phyloP scores from a whole-genome alignment of 148 eudicot genomes.

The Rhododendron mucronatum region DNA sequence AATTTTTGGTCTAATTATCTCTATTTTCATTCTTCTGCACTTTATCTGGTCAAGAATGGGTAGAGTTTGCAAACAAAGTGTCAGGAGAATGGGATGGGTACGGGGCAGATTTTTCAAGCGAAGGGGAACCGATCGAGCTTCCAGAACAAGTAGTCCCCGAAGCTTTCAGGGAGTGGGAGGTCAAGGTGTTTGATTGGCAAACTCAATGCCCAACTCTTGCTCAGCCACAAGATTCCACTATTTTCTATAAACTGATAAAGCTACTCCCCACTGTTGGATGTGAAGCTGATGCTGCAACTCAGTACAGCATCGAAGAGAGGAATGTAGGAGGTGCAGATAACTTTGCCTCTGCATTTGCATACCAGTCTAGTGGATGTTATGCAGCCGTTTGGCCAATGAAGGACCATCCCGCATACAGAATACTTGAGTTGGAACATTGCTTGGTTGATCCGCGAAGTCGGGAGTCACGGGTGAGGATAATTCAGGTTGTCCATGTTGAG shows the following conservation, averaged over 20 bases:
- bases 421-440: slow-evolving; percentile 82
- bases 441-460: slow-evolving; percentile 67
- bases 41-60: slow-evolving; percentile 45
- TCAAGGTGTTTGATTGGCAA: slow-evolving; percentile 93
- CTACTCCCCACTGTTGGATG: slow-evolving; percentile 97
- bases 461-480: slow-evolving; percentile 71
- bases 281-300: slow-evolving; percentile 98
- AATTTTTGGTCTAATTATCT: not conserved
- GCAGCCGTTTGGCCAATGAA: slow-evolving; percentile 51
- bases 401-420: slow-evolving; percentile 22
- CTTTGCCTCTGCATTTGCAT: slow-evolving; percentile 46
- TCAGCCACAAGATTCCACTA: slow-evolving; percentile 21
- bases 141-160: slow-evolving; percentile 85
- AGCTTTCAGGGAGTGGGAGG: slow-evolving; percentile 96
- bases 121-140: slow-evolving; percentile 73
- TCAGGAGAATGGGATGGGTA: slow-evolving; percentile 99
- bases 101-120: slow-evolving; percentile 76
- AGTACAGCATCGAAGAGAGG: slow-evolving; percentile 47
- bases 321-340: slow-evolving; percentile 28
- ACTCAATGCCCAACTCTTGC: slow-evolving; percentile 96
- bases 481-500: slow-evolving; percentile 58
- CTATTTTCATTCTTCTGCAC: not conserved
- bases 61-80: slow-evolving; percentile 62
- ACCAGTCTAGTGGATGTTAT: slow-evolving; percentile 64
- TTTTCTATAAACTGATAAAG: slow-evolving; percentile 55